Base-by-base conservation (phyloP, 495 filamentous ascomycete species). In the Aspergillus cavernicola region DNA sequence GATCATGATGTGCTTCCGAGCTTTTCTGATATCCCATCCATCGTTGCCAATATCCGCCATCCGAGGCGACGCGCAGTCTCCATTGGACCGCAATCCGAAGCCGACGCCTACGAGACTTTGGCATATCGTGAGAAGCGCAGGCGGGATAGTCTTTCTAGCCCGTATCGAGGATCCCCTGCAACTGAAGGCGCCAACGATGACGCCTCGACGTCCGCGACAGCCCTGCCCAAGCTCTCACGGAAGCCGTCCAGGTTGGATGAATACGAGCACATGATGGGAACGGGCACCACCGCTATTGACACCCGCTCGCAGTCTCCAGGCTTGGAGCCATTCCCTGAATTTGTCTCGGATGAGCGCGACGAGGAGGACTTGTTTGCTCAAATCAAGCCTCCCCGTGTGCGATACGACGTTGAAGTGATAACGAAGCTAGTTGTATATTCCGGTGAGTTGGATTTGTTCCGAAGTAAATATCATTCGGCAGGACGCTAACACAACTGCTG, bases 391-490 rank as follows among this genome's bases (percentile, higher is more conserved):
- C 90, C 93, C 16, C 83, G 93, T 47, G 91, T 96, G 24, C 79
- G 91, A 56, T 98, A 98, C 64, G 93, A 98, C 72, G 92, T 97
- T 8, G 93, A 98, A 65, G 92, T 98, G 18, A 83, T 97, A 36
- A 97, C 93, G 15, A 97, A 96, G 71, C 73, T 98, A 46, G 87
- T 98, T 61, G 90, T 98, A 35, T 98, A 98, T 77, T 78, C 85
- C 53, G 93, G 92, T 95, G 74, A 57, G 81, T 16, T 16, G 16
- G 6, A 2, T 16, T 38, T 10, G 23, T 2, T 20, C n/a, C 20
- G 11, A 18, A 15, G 0, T 22, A 26, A 7, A 12, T 48, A 10
- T 10, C 12, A 28, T 37, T 18, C 3, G 6, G 11, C 1, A n/a
- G 11, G 23, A 41, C 7, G 18, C 46, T 54, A 10, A 55, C 48